phyloP scores from a whole-genome alignment of 2,329 filamentous ascomycete species.

The Clarireedia monteithiana region DNA sequence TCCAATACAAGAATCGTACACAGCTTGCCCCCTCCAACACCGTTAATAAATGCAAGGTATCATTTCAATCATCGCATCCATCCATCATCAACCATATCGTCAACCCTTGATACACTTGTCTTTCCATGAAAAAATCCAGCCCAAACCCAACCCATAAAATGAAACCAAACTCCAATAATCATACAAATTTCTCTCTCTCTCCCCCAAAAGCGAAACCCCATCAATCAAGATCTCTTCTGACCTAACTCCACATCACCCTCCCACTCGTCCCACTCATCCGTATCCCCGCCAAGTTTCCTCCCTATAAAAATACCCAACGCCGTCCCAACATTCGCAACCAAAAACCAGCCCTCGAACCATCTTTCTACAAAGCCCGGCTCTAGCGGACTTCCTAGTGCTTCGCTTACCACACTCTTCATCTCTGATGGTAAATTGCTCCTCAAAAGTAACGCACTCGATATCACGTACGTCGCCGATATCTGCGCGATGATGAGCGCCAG shows the following conservation, averaged over 20 bases:
- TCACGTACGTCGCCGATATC: constrained; percentile 77
- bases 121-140: neutral
- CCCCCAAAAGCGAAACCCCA: neutral
- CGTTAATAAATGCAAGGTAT: neutral
- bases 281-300: constrained; percentile 46
- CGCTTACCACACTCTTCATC: constrained; percentile 68
- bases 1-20: too few relatives aligned
- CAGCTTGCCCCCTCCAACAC: too few relatives aligned
- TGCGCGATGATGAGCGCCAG: constrained; percentile 73
- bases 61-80: neutral
- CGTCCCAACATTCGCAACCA: constrained; percentile 59
- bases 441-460: constrained; percentile 69
- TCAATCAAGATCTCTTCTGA: constrained; percentile 52
- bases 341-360: constrained; percentile 87
- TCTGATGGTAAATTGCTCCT: constrained; percentile 71
- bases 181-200: neutral
- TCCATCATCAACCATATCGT: too few relatives aligned
- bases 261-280: constrained; percentile 49
- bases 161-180: neutral
- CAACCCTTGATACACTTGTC: too few relatives aligned
- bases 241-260: constrained; percentile 57
- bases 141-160: neutral
- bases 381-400: constrained; percentile 69
- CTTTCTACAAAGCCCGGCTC: constrained; percentile 62
- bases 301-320: constrained; percentile 67